Conservation (phyloP, 345 rosid species). For the Ceriops zippeliana region DNA sequence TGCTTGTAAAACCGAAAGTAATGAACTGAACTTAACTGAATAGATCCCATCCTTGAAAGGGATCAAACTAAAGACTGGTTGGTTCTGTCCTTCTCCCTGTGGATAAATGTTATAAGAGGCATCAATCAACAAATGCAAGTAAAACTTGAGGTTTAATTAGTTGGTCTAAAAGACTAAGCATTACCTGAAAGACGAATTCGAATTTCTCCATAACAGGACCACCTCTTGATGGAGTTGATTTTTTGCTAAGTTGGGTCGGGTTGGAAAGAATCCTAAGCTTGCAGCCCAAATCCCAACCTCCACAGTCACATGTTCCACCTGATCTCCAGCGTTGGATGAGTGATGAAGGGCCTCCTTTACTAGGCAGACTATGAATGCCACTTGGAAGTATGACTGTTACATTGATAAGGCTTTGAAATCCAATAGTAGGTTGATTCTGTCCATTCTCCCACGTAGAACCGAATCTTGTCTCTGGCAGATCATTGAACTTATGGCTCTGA, state of each 20-base stretch:
- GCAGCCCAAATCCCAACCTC: conserved; percentile 97
- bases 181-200: conserved; percentile 63
- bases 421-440: conserved; percentile 16
- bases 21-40: conserved; percentile 77
- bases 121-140: not conserved
- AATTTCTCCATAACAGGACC: conserved; percentile 39
- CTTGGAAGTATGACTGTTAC: conserved; percentile 84
- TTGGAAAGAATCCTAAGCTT: conserved; percentile 60
- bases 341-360: conserved; percentile 83
- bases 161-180: not conserved
- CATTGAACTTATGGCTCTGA: conserved; percentile 23
- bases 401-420: conserved; percentile 29
- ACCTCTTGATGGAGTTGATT: conserved; percentile 31
- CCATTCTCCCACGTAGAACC: conserved; percentile 17
- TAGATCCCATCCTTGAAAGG: conserved; percentile 71
- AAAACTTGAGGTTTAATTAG: not conserved
- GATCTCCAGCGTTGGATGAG: conserved; percentile 85
- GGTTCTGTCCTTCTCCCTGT: conserved; percentile 58
- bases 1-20: conserved; percentile 72
- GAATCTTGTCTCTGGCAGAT: conserved; percentile 14
- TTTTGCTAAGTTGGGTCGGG: conserved; percentile 30
- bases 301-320: conserved; percentile 96
- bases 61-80: conserved; percentile 57
- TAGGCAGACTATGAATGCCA: conserved; percentile 77
- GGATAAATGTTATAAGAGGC: conserved; percentile 9